These are phyloP conservation scores for Tulasnella sp. DNA, from an alignment of 768 basidiomycete genomes.

Conservation along the genomic window DNA sequence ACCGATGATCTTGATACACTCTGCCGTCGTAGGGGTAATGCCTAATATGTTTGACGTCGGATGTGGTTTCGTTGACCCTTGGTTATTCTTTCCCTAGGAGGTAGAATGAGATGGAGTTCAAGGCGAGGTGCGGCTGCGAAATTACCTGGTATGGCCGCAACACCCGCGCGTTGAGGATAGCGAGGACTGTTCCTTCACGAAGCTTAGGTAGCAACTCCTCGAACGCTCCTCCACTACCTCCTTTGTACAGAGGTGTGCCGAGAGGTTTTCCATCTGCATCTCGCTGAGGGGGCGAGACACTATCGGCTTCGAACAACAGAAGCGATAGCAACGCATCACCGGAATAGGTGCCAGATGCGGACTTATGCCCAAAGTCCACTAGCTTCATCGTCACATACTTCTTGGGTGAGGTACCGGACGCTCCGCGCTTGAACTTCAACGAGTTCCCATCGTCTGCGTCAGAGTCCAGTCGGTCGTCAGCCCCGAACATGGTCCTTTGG, in stretches of 20 bases:
- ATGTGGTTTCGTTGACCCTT: constrained; percentile 40
- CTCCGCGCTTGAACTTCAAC: neutral
- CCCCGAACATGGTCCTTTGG: constrained; percentile 31
- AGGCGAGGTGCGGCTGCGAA: constrained; percentile 22
- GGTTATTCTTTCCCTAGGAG: neutral
- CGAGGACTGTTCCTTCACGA: constrained; percentile 80
- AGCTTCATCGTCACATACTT: constrained; percentile 80
- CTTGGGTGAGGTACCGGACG: constrained; percentile 42
- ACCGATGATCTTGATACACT: constrained; percentile 74
- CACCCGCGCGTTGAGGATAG: constrained; percentile 76
- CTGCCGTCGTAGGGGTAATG: constrained; percentile 69
- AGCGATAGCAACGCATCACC: constrained; percentile 79
- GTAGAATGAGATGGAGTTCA: constrained; percentile 23
- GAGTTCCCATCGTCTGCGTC: constrained; percentile 20
- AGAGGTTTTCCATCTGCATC: constrained; percentile 46
- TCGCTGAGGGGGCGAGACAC: constrained; percentile 26
- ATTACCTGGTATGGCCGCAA: constrained; percentile 75
- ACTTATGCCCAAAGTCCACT: constrained; percentile 51
- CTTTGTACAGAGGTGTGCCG: constrained; percentile 51
- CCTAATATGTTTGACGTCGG: constrained; percentile 74
- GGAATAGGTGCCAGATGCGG: constrained; percentile 34
- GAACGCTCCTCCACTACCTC: constrained; percentile 87
- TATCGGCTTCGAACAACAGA: constrained; percentile 80
- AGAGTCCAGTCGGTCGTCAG: constrained; percentile 26
- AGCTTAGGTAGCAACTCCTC: constrained; percentile 68